A percentile compares a stretch with the other conserved stretches of the same genome.
Conservation (phyloP, 139 green algal species). For the Asterochloris erici region DNA sequence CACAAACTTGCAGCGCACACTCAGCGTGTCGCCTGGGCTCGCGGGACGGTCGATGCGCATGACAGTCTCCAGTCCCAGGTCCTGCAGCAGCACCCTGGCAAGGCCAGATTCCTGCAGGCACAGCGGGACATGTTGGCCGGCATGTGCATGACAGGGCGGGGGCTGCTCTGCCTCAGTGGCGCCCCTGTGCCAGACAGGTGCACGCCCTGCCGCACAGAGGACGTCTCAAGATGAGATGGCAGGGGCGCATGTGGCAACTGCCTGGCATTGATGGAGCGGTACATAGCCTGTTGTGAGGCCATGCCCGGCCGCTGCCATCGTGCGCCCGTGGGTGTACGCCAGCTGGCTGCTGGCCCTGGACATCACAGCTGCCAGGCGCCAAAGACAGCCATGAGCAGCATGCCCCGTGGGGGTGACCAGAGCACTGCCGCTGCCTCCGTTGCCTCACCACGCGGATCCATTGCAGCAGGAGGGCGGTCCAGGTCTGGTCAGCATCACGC, state of each 20-base stretch:
- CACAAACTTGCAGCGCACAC: slow-evolving; percentile 19
- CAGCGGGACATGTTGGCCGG: neutral
- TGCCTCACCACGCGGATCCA: slow-evolving; percentile 53
- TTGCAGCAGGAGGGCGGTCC: slow-evolving; percentile 47
- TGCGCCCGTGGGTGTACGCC: no score
- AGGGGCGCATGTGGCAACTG: no score
- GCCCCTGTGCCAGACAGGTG: neutral
- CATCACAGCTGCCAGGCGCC: no score
- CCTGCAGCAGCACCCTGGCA: slow-evolving; percentile 54
- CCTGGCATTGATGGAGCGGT: no score
- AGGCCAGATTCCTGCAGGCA: slow-evolving; percentile 40
- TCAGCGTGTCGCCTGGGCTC: slow-evolving; percentile 39
- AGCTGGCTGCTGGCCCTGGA: no score
- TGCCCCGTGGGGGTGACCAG: no score
- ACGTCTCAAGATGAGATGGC: neutral
- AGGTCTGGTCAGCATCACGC: slow-evolving; percentile 13
- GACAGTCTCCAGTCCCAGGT: slow-evolving; percentile 62
- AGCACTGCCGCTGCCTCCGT: neutral
- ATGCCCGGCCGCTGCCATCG: no score
- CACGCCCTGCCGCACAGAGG: neutral
- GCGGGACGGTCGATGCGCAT: slow-evolving; percentile 37
- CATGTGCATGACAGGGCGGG: neutral
- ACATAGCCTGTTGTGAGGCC: no score
- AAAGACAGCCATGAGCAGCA: no score
- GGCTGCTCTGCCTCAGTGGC: neutral